A percentile compares a stretch with the other conserved stretches of the same genome.
These are phyloP conservation scores for Medicago truncatula DNA, from an alignment of 306 rosid species.

Conservation along the genomic window MtrunA17r5.0-ANR NC_053044.1:2280501-2281000, in stretches of 20 bases:
- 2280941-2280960: slow-evolving; percentile 20
- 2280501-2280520: slow-evolving; percentile 83
- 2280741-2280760: not conserved
- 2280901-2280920: slow-evolving; percentile 57
- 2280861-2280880: slow-evolving; percentile 74
- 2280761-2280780: slow-evolving; percentile 43
- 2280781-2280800: slow-evolving; percentile 69
- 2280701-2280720: not conserved
- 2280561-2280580: slow-evolving; percentile 56
- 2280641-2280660: slow-evolving; percentile 27
- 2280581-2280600: slow-evolving; percentile 54
- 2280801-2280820: slow-evolving; percentile 67
- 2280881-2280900: slow-evolving; percentile 66
- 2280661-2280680: not conserved
- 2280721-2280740: slow-evolving; percentile 13
- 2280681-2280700: slow-evolving; percentile 27
- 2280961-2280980: slow-evolving; percentile 21
- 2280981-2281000: slow-evolving; percentile 16
- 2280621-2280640: slow-evolving; percentile 55
- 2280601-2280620: slow-evolving; percentile 51
- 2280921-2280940: slow-evolving; percentile 50
- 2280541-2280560: slow-evolving; percentile 54
- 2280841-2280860: slow-evolving; percentile 69
- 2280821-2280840: slow-evolving; percentile 59
- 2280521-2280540: slow-evolving; percentile 58